Evolutionary conservation across 2,329 filamentous ascomycete genomes (phyloP).

Genomic region (Fusarium anguioides): DNA sequence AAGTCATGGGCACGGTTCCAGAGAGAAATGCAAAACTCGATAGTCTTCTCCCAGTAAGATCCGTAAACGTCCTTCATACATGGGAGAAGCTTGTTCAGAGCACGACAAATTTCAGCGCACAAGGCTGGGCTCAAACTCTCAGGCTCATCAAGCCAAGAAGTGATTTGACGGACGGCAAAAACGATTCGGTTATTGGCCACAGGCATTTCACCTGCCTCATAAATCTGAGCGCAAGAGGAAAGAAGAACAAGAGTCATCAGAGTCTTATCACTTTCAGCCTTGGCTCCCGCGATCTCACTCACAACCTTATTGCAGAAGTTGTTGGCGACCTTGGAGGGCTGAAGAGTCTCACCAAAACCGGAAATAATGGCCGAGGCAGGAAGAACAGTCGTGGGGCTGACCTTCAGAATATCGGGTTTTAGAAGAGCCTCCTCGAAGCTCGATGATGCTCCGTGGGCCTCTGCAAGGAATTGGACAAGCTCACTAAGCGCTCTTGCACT

Average conservation of each 20-base stretch:
- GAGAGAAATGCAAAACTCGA: slow-evolving; percentile 68
- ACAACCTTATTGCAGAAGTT: slow-evolving; percentile 70
- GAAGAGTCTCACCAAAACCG: slow-evolving; percentile 63
- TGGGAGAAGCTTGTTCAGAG: slow-evolving; percentile 72
- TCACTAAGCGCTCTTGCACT: slow-evolving; percentile 63
- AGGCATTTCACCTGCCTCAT: slow-evolving; percentile 63
- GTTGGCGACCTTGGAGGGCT: slow-evolving; percentile 59
- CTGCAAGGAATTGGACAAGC: slow-evolving; percentile 60
- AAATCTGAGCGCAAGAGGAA: slow-evolving; percentile 63
- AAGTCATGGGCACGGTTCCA: slow-evolving; percentile 64
- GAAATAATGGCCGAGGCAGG: slow-evolving; percentile 61
- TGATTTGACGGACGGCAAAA: slow-evolving; percentile 83
- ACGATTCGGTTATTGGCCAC: slow-evolving; percentile 77
- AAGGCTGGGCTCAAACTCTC: slow-evolving; percentile 58
- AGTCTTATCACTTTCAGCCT: slow-evolving; percentile 56
- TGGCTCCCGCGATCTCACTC: slow-evolving; percentile 67
- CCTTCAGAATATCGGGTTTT: slow-evolving; percentile 59
- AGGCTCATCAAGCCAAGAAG: slow-evolving; percentile 72
- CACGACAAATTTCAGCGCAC: slow-evolving; percentile 65
- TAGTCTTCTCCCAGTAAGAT: slow-evolving; percentile 79
- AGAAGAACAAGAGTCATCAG: slow-evolving; percentile 64
- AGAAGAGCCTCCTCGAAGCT: slow-evolving; percentile 61
- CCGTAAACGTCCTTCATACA: slow-evolving; percentile 86
- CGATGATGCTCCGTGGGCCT: slow-evolving; percentile 59
- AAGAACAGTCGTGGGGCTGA: slow-evolving; percentile 59